Evolutionary conservation across 257 asterid genomes (phyloP).

Genomic region (Salvia rosmarinus): DNA sequence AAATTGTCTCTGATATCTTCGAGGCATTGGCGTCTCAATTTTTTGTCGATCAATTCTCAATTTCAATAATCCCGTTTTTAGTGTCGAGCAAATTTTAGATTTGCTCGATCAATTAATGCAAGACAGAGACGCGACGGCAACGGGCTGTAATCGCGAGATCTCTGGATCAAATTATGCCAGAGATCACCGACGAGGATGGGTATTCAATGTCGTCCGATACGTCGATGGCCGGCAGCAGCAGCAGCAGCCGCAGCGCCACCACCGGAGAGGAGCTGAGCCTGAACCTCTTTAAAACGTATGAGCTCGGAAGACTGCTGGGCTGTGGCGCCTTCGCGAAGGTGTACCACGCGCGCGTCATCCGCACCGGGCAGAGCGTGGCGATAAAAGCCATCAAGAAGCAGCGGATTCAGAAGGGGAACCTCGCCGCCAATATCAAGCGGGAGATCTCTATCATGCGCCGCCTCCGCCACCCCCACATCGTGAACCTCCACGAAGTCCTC

Average conservation of each 20-base stretch:
- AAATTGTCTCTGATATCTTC: neutral
- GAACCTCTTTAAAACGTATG: conserved; percentile 55
- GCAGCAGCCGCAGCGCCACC: conserved; percentile 13
- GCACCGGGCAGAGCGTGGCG: conserved; percentile 65
- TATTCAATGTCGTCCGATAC: conserved; percentile 1
- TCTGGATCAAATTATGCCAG: conserved; percentile 41
- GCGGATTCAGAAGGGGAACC: conserved; percentile 49
- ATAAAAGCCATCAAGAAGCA: conserved; percentile 66
- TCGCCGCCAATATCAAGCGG: conserved; percentile 52
- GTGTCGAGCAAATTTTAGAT: conserved; percentile 33
- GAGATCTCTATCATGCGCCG: conserved; percentile 76
- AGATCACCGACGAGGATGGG: conserved; percentile 25
- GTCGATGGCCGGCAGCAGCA: conserved; percentile 14
- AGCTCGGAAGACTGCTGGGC: conserved; percentile 72
- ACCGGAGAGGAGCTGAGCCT: conserved; percentile 24
- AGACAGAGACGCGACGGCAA: neutral
- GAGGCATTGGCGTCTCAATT: neutral
- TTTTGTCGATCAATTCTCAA: neutral
- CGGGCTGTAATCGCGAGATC: neutral
- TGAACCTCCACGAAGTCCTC: conserved; percentile 67
- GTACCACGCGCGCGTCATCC: conserved; percentile 61
- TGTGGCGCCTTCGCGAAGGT: conserved; percentile 85
- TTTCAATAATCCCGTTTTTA: neutral
- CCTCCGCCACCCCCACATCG: conserved; percentile 78
- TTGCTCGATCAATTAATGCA: conserved; percentile 44